Base-by-base conservation (phyloP, 345 rosid species). In the Hypericum androsaemum region DNA sequence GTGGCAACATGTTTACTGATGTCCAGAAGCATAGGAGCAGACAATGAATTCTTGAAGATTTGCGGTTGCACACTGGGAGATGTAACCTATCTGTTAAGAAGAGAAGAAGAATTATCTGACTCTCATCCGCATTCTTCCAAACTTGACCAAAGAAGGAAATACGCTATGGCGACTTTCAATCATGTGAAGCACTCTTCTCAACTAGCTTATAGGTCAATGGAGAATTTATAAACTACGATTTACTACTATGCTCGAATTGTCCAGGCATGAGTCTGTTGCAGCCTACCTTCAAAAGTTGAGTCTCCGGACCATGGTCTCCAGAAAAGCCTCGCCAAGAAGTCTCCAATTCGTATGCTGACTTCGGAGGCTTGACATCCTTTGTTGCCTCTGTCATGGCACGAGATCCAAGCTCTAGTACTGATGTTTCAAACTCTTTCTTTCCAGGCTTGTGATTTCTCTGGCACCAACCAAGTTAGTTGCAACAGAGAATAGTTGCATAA, bases 341-440 rank as follows among this genome's bases (percentile, higher is more conserved):
- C 66, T 87, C 96, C 64, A 87, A 87, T 49, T 88, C 86, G 59
- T 83, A 84, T 51, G 96, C 95, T 50, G 98, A 76, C 40, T 67
- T 78, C 7, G 94, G 98, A 44, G 94, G 68, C 41, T 41, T 67
- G 43, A 84, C 75, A 61, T 75, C 75, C 63, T 77, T 80, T 12
- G 94, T 87, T 57, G 84, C 84, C 61, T 87, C 95, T 40, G 74
- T 66, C 78, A 69, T 50, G 53, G 94, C 89, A 61, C 72, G 84
- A 62, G 81, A 64, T 44, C 96, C 98, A 65, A 87, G 89, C 63
- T 84, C 96, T 62, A 79, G 81, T 13, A 92, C 83, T 5, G 86
- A 81, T 54, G 76, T 56, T 57, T 77, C 74, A 56, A 82, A 69
- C 43, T 76, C 77, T 22, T 56, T 64, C 70, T 63, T 77, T 66